These are phyloP conservation scores for Aureobasidium subglaciale DNA, from an alignment of 2,329 filamentous ascomycete species.

Conservation along the genomic window DNA sequence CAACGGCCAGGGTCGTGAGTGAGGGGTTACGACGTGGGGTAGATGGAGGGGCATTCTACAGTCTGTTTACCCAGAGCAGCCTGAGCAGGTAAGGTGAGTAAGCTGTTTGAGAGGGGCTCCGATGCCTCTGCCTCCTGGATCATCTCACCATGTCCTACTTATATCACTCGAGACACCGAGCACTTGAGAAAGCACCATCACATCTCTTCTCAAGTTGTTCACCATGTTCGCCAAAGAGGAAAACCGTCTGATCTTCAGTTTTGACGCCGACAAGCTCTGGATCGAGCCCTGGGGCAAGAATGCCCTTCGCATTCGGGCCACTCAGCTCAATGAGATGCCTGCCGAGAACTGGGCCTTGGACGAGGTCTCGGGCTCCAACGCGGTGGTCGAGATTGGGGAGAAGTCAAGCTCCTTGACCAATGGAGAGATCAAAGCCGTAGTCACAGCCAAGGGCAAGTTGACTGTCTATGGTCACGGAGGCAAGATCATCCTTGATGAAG, in stretches of 20 bases:
- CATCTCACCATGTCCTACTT: not conserved
- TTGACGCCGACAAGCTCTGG: constrained; percentile 43
- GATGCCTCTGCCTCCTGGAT: not conserved
- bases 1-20: not conserved
- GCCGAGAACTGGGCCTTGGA: constrained; percentile 37
- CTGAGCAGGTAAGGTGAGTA: not conserved
- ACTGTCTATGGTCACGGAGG: constrained; percentile 39
- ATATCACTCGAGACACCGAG: not conserved
- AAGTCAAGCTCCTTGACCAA: constrained; percentile 37
- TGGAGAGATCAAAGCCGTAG: constrained; percentile 42
- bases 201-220: not conserved
- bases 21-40: not conserved
- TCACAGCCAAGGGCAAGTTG: constrained; percentile 45
- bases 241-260: constrained; percentile 54
- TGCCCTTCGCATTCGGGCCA: constrained; percentile 43
- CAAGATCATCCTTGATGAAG: constrained; percentile 47
- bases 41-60: not conserved
- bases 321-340: constrained; percentile 33
- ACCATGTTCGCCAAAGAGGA: constrained; percentile 38
- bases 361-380: constrained; percentile 11
- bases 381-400: constrained; percentile 25
- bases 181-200: not conserved
- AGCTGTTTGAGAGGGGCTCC: not conserved
- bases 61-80: not conserved
- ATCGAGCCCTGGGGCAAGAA: constrained; percentile 45